Conservation (phyloP, 345 rosid species). For the Aethionema arabicum region DNA sequence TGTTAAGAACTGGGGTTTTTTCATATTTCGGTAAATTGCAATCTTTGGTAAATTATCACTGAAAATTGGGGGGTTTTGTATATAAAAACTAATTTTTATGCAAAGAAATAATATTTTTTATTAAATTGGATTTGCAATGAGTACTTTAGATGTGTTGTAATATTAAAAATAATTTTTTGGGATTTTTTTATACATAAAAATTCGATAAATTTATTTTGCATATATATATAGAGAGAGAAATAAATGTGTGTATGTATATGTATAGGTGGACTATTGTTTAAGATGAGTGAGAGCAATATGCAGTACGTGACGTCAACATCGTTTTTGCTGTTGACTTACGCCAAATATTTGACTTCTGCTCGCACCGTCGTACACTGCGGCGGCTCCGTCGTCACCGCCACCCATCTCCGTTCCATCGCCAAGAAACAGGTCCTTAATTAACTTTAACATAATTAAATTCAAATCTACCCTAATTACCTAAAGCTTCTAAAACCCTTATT, state of each 20-base stretch:
- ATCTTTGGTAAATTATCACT: no score
- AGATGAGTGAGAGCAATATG: constrained; percentile 52
- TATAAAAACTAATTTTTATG: no score
- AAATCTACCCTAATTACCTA: no score
- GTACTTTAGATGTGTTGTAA: no score
- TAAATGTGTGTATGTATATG: neutral
- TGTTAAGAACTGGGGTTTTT: no score
- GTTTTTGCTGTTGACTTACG: constrained; percentile 52
- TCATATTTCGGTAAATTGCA: no score
- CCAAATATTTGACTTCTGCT: constrained; percentile 49
- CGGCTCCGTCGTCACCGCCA: constrained; percentile 43
- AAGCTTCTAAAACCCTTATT: no score
- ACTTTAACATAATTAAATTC: no score
- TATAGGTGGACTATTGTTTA: constrained; percentile 65
- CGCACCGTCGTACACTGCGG: constrained; percentile 47
- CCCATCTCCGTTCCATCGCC: constrained; percentile 44
- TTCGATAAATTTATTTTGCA: neutral
- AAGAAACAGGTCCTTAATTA: constrained; percentile 38
- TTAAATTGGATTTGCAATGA: no score
- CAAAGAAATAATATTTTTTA: no score
- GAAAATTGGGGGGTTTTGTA: no score
- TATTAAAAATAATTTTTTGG: neutral
- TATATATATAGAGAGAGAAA: neutral
- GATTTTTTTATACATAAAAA: neutral
- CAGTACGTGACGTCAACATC: constrained; percentile 60